These are phyloP conservation scores for Orbilia quercus DNA, from an alignment of 2,329 filamentous ascomycete species.

Conservation along the genomic window DNA sequence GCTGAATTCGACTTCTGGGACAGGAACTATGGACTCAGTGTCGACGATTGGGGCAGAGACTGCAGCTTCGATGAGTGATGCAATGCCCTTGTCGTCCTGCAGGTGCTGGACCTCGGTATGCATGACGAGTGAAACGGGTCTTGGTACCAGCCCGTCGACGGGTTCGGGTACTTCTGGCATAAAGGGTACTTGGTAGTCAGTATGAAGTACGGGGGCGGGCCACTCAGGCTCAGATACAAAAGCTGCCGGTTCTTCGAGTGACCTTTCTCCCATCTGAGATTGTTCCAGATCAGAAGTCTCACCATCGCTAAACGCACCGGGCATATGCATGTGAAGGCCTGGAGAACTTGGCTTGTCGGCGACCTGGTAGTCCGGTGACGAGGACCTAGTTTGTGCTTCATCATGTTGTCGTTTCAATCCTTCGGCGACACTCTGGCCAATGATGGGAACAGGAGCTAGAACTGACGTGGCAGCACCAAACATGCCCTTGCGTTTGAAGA, in stretches of 20 bases:
- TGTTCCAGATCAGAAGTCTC: slow-evolving; percentile 29
- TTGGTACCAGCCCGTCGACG: slow-evolving; percentile 12
- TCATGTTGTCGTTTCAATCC: slow-evolving; percentile 22
- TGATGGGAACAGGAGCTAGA: slow-evolving; percentile 30
- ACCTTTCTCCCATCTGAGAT: slow-evolving; percentile 15
- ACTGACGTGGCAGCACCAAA: slow-evolving; percentile 55
- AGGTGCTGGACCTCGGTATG: slow-evolving; percentile 11
- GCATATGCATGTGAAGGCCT: slow-evolving; percentile 36
- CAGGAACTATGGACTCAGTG: slow-evolving; percentile 31
- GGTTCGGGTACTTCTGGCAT: background rate
- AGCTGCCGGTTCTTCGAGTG: slow-evolving; percentile 9
- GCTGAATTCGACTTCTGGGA: slow-evolving; percentile 31
- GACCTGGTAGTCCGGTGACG: slow-evolving; percentile 23
- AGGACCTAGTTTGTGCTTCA: slow-evolving; percentile 16
- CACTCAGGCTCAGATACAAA: background rate
- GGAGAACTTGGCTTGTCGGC: slow-evolving; percentile 33
- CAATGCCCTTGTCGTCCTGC: slow-evolving; percentile 24
- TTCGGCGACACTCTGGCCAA: slow-evolving; percentile 33
- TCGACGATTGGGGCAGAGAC: slow-evolving; percentile 44
- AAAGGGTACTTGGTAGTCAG: slow-evolving; percentile 13
- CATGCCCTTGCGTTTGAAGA: slow-evolving; percentile 39
- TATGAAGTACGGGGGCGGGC: slow-evolving; percentile 1
- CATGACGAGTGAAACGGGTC: slow-evolving; percentile 23
- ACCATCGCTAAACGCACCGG: slow-evolving; percentile 42
- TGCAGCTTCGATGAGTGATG: slow-evolving; percentile 51